Evolutionary conservation across 495 filamentous ascomycete genomes (phyloP), one percentile per base, ranked within the genome.

Genomic region (Amphirosellinia nigrospora): DNA sequence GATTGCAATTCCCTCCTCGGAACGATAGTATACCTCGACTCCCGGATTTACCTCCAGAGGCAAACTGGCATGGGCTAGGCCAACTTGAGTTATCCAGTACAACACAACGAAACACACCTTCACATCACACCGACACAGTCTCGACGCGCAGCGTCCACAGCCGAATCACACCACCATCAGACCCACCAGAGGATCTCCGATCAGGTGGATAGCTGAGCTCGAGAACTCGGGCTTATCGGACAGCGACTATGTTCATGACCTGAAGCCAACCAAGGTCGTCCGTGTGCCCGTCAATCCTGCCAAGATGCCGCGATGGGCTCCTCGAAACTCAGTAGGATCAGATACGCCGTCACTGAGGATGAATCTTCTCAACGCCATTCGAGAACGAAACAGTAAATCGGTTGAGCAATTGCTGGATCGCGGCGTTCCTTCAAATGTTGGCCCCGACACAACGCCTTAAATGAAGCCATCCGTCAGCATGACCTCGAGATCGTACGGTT

Each of bases 341-440:
- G 80, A 79, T 39, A 66, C 75, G 2, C 73, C 77, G 13, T 77
- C 80, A 16, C 63, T 81, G 46, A 77, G 70, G 71, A 68, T 74
- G 16, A 71, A 66, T 6, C 61, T 83, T 1, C 53, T 77, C 8
- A 67, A 71, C 19, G 84, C 86, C 2, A 73, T 87, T 6, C 78
- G 80, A 55, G 72, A 78, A 9, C 75, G 78, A 19, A 86, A 86
- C 62, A 80, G 84, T 64, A 79, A 82, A 34, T 60, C 82, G 23
- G 65, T 87, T 15, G 85, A 87, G 70, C 84, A 88, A 64, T 73
- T 88, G 8, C 77, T 88, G 15, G 81, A 87, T 48, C 79, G 81
- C 50, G 86, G 86, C 15, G 84, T 83, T 8, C 80, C 84, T 8
- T 74, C 85, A 4, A 80, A 86, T n/a, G 73, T 74, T 38, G 76